A percentile compares a stretch with the other conserved stretches of the same genome.
Conservation (phyloP, 768 basidiomycete genomes). For the Hirschioporus abietinus region DNA sequence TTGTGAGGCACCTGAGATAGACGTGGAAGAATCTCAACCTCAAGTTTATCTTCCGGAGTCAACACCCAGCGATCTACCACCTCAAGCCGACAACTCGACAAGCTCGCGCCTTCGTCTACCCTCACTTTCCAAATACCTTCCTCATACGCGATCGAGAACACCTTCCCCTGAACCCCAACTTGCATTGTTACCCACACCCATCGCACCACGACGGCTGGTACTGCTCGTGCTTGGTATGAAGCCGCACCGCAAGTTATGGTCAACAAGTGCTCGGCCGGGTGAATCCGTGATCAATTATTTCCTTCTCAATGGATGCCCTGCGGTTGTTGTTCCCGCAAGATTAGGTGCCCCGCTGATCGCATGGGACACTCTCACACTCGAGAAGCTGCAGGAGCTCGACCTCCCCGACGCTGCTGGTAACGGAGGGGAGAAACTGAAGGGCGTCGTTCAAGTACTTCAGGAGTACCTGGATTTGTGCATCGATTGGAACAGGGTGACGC, state of each 20-base stretch:
- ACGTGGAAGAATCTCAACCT: conserved; percentile 9
- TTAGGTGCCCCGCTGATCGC: conserved; percentile 56
- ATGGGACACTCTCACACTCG: conserved; percentile 58
- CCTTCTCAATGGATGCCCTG: conserved; percentile 56
- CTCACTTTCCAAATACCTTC: conserved; percentile 38
- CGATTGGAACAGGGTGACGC: conserved; percentile 51
- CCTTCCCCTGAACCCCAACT: conserved; percentile 45
- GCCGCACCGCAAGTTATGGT: conserved; percentile 57
- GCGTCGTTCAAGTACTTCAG: conserved; percentile 48
- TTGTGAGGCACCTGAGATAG: conserved; percentile 27
- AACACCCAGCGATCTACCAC: conserved; percentile 14
- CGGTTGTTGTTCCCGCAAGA: conserved; percentile 54
- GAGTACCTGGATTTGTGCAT: conserved; percentile 59
- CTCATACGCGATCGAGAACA: conserved; percentile 36
- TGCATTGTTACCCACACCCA: conserved; percentile 35
- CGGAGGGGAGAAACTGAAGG: conserved; percentile 35
- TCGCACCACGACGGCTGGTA: conserved; percentile 49
- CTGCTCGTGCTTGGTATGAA: conserved; percentile 52
- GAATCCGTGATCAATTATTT: conserved; percentile 62
- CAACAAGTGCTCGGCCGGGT: conserved; percentile 49
- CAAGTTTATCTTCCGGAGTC: conserved; percentile 12
- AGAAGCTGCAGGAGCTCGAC: conserved; percentile 48
- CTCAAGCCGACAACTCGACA: conserved; percentile 18
- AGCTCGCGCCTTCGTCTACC: conserved; percentile 22
- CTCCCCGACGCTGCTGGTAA: conserved; percentile 32